Base-by-base conservation (phyloP, 1,139 yeast genomes). In the Kodamaea ohmeri region DNA sequence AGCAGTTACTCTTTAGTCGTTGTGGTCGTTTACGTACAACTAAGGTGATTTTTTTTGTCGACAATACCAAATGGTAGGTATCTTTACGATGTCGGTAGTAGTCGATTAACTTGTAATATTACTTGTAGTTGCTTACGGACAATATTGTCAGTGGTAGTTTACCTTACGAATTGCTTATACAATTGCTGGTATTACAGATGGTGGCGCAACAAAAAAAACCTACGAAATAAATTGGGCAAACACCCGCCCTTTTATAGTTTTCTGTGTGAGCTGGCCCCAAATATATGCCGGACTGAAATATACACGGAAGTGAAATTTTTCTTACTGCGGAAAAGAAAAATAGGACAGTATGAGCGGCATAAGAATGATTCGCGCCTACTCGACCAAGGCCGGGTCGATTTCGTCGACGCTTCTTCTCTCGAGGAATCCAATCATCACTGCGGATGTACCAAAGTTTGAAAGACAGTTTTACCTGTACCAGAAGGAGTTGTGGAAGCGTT, bases 401-500 rank as follows among this genome's bases (percentile, higher is more conserved):
- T 39, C 49, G 20, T 47, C 51, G 17, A 77, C 83, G 9, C 58
- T 88, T 37, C 65, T 92, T 41, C 71, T 92, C 39, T 80, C 94
- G 32, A 76, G 98, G 61, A 76, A 73, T 36, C 98, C 98, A 20
- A 71, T 92, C 33, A 77, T 92, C 40, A 86, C 96, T 2, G 83
- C 86, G 14, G 94, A 85, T 45, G 65, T 81, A 39, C 72, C 83
- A 8, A 76, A 72, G 40, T 83, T 92, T 51, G 97, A 89, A 55
- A 58, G 70, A 44, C 81, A 80, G 40, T 92, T 83, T 63, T 86
- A 83, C 60, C 71, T 78, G 43, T 94, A 94, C 60, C 96, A 90
- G 62, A 77, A 78, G 44, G 95, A 86, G 57, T 72, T 92, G 44
- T 90, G 90, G 72, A 82, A 81, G 54, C 76, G 97, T 56, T 72